Evolutionary conservation across 192 early-diverging fungal species (phyloP).

Genomic region (Allomyces macrogynus): DNA sequence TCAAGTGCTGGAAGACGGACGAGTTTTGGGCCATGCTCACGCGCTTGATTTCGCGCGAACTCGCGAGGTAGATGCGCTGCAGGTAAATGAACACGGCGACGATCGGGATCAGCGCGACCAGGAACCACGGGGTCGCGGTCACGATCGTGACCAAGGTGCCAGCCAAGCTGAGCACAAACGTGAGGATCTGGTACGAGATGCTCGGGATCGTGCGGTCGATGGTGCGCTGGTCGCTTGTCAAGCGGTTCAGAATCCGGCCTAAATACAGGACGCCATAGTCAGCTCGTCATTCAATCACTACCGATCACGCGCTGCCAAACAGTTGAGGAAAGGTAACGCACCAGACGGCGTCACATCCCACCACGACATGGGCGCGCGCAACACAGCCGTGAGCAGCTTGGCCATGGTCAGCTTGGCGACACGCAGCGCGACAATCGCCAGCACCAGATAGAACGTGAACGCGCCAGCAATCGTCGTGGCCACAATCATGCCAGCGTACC

Average conservation of each 20-base stretch:
- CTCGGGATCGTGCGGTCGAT: constrained; percentile 43
- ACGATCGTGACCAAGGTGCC: constrained; percentile 29
- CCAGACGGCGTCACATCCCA: constrained; percentile 81
- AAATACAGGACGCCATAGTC: no score
- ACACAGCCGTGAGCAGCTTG: constrained; percentile 27
- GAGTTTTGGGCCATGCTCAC: constrained; percentile 53
- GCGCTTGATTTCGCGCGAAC: constrained; percentile 77
- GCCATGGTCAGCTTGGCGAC: constrained; percentile 35
- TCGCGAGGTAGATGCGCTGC: constrained; percentile 45
- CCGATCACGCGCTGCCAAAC: no score
- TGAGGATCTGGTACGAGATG: not conserved
- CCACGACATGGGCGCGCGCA: constrained; percentile 58
- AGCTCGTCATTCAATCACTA: no score
- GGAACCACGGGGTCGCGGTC: constrained; percentile 28
- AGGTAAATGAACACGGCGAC: constrained; percentile 35
- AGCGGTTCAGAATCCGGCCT: constrained; percentile 53
- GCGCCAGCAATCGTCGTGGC: constrained; percentile 14
- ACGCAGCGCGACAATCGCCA: constrained; percentile 21
- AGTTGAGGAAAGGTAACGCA: no score
- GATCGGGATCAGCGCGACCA: constrained; percentile 40
- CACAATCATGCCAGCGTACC: constrained; percentile 38
- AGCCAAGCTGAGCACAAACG: constrained; percentile 22
- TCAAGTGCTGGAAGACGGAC: constrained; percentile 62
- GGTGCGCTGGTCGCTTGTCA: constrained; percentile 67
- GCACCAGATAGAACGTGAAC: constrained; percentile 16